phyloP scores from a whole-genome alignment of 169 alveolate genomes.

The Eimeria acervulina region DNA sequence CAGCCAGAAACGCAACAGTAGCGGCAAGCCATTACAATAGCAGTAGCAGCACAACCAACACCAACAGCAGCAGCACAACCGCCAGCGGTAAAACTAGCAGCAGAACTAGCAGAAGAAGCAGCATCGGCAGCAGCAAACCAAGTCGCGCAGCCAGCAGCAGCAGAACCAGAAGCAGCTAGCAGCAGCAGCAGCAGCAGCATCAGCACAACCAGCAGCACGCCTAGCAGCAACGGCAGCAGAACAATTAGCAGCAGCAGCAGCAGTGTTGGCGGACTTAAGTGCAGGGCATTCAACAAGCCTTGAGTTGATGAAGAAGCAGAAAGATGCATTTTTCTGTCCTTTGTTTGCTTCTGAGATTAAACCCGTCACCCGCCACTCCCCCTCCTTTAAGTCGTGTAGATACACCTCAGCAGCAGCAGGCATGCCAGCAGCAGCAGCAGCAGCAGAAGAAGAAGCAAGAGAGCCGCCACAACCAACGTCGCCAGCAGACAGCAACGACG shows the following conservation, averaged over 20 bases:
- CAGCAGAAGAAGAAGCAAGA: not conserved
- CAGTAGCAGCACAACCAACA: not conserved
- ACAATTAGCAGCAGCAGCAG: not conserved
- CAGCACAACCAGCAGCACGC: too few relatives aligned
- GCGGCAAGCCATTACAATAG: too few relatives aligned
- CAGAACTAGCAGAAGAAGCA: not conserved
- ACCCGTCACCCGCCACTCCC: not conserved
- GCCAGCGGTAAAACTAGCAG: not conserved
- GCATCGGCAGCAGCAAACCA: slow-evolving; percentile 30
- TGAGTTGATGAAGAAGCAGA: slow-evolving; percentile 97
- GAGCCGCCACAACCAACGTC: too few relatives aligned
- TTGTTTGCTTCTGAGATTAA: slow-evolving; percentile 84
- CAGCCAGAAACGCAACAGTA: not conserved
- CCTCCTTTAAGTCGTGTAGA: not conserved
- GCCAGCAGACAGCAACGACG: not conserved
- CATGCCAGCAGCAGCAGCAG: slow-evolving; percentile 18
- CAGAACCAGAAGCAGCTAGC: not conserved
- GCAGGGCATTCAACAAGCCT: slow-evolving; percentile 95
- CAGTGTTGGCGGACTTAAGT: slow-evolving; percentile 84
- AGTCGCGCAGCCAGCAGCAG: slow-evolving; percentile 51
- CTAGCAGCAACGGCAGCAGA: slow-evolving; percentile 14
- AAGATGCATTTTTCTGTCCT: slow-evolving; percentile 90
- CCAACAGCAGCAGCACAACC: not conserved
- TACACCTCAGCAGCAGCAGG: not conserved
- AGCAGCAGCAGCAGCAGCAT: slow-evolving; percentile 22